Conservation (phyloP, 2,329 filamentous ascomycete genomes). For the Pseudogymnoascus sp. region DNA sequence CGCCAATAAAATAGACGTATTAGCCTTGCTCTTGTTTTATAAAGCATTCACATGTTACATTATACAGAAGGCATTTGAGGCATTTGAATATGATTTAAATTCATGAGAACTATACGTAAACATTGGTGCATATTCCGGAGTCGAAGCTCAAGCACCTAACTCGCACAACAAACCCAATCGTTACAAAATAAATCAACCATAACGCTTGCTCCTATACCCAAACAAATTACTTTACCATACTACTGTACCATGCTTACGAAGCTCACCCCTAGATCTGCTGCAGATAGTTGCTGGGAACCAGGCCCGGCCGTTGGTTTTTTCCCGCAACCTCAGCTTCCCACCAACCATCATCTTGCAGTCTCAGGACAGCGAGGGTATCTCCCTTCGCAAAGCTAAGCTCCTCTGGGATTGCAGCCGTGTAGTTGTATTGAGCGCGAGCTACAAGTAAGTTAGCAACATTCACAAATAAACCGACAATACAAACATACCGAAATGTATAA, state of each 20-base stretch:
- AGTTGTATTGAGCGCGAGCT: slow-evolving; percentile 93
- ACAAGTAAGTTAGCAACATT: slow-evolving; percentile 19
- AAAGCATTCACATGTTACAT: not conserved
- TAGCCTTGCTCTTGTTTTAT: not conserved
- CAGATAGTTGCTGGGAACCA: slow-evolving; percentile 64
- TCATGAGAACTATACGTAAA: slow-evolving; percentile 6
- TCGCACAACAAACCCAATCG: not conserved
- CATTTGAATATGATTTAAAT: slow-evolving; percentile 5
- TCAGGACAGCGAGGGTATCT: slow-evolving; percentile 78
- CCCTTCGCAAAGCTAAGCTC: slow-evolving; percentile 90
- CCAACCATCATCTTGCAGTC: slow-evolving; percentile 96
- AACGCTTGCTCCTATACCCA: not conserved
- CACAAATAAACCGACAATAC: not conserved
- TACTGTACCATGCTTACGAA: not conserved
- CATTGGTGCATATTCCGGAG: slow-evolving; percentile 4
- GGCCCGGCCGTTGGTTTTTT: slow-evolving; percentile 47
- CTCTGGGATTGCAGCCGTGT: slow-evolving; percentile 88
- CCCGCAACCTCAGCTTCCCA: slow-evolving; percentile 95
- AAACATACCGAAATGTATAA: slow-evolving; percentile 86
- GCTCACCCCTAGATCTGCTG: not conserved
- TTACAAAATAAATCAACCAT: not conserved
- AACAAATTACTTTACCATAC: slow-evolving; percentile 3
- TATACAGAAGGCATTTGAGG: slow-evolving; percentile 1
- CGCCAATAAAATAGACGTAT: slow-evolving; percentile 7
- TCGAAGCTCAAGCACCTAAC: slow-evolving; percentile 2